Base-by-base conservation (phyloP, 2,329 filamentous ascomycete species). In the Alternaria burnsii region DNA sequence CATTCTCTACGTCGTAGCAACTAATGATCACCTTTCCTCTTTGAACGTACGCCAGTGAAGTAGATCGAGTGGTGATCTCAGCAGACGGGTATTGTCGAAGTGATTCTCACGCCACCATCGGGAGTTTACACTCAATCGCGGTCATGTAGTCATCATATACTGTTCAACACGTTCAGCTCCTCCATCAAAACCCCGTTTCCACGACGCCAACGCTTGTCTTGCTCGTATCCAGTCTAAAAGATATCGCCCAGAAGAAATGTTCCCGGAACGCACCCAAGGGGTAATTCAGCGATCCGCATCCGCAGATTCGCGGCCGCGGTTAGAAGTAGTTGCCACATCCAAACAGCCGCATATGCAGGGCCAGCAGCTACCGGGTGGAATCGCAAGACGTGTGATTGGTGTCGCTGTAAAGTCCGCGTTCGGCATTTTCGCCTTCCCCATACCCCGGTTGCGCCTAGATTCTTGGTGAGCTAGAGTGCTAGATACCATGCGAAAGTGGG, bases 201-300 rank as follows among this genome's bases (percentile, higher is more conserved):
- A 26, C 43, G 18, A 40, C 38, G 32, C 44, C 22, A 44, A 28
- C 52, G 44, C 52, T 47, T 41, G 28, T 50, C 26, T 30, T 38
- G 38, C 20, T 26, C 32, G 6, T 10, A 26, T 38, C 20, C 10
- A 50, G 46, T 32, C 32, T 22, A 24, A 32, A 22, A 50, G 30
- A 59, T 59, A 55, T 56, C 57, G 57, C 57, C 52, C 52, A 56
- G 57, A 59, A 59, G 57, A 59, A 55, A 52, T 55, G 52, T 55
- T 50, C 24, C 22, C 52, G 57, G 57, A 30, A 32, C n/a, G 38
- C 6, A 20, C 14, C 30, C 20, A 50, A 50, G 51, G 43, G 6
- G 18, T 20, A 53, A n/a, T n/a, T 22, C 41, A 46, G 36, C 28
- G 44, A 47, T 26, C 24, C 43, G 38, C 22, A 44, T 26, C 24